Evolutionary conservation across 768 basidiomycete species (phyloP).

Genomic region (Cyclocybe cylindracea): DNA sequence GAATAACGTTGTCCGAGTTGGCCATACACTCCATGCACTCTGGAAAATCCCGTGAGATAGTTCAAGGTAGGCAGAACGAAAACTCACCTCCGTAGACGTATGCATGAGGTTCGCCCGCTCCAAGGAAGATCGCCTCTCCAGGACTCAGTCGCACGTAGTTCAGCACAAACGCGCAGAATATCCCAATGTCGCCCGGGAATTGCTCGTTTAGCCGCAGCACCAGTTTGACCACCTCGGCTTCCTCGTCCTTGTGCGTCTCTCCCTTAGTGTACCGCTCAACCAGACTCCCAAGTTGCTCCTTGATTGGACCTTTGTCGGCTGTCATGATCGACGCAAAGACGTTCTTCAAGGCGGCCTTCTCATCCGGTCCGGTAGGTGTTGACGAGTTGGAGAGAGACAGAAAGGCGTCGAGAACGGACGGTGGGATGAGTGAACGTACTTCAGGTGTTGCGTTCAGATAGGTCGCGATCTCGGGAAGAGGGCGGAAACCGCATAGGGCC

Average conservation of each 20-base stretch:
- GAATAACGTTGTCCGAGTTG: slow-evolving; percentile 97
- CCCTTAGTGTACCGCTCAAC: slow-evolving; percentile 61
- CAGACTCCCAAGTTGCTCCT: slow-evolving; percentile 55
- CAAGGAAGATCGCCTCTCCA: slow-evolving; percentile 92
- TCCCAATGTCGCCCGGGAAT: slow-evolving; percentile 92
- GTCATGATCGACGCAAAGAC: slow-evolving; percentile 88
- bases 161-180: slow-evolving; percentile 87
- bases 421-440: slow-evolving; percentile 69
- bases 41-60: slow-evolving; percentile 26
- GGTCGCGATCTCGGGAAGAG: slow-evolving; percentile 67
- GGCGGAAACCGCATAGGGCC: slow-evolving; percentile 92
- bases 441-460: slow-evolving; percentile 76
- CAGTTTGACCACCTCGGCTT: slow-evolving; percentile 54
- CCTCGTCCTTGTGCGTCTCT: slow-evolving; percentile 37
- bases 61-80: slow-evolving; percentile 4
- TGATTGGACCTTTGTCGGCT: slow-evolving; percentile 55
- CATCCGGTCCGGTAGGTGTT: slow-evolving; percentile 43
- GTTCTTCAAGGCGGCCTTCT: slow-evolving; percentile 66
- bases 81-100: slow-evolving; percentile 87
- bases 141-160: slow-evolving; percentile 80
- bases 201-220: slow-evolving; percentile 65
- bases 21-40: slow-evolving; percentile 99
- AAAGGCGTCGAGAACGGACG: slow-evolving; percentile 53
- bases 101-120: slow-evolving; percentile 96
- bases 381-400: slow-evolving; percentile 41